A percentile compares a stretch with the other conserved stretches of the same genome.
Evolutionary conservation across 148 eudicot genomes (phyloP).

Genomic region (Dianthus caryophyllus): DNA sequence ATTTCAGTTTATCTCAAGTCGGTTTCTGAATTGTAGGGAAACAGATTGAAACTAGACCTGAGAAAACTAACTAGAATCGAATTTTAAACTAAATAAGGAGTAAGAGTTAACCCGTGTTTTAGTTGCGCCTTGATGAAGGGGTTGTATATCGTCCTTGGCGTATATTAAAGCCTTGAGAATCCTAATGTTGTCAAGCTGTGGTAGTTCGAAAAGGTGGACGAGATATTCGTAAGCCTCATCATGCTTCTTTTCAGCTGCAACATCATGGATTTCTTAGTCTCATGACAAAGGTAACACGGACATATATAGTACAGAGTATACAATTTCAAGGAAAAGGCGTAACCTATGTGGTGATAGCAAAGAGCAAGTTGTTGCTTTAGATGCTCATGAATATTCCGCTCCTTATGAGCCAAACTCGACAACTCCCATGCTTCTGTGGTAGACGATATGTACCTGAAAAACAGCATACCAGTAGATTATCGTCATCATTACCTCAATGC

Average conservation of each 20-base stretch:
- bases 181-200: conserved; percentile 65
- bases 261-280: not conserved
- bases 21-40: not conserved
- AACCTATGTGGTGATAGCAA: conserved; percentile 76
- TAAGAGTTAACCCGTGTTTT: conserved; percentile 41
- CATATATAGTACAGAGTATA: too few species aligned
- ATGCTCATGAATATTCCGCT: conserved; percentile 62
- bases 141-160: conserved; percentile 55
- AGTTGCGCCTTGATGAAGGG: conserved; percentile 50
- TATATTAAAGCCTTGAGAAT: conserved; percentile 59
- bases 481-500: not conserved
- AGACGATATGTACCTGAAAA: conserved; percentile 40
- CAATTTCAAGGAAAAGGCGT: conserved; percentile 13
- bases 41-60: not conserved
- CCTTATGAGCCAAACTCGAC: conserved; percentile 81
- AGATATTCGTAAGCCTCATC: conserved; percentile 55
- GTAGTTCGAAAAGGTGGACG: conserved; percentile 50
- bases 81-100: not conserved
- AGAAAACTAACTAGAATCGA: not conserved
- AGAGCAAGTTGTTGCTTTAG: conserved; percentile 56
- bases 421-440: conserved; percentile 95
- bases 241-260: conserved; percentile 80
- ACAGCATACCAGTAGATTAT: not conserved
- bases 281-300: too few species aligned
- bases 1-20: not conserved